Evolutionary conservation across 345 rosid species (phyloP), one percentile per base, ranked within the genome.

Genomic region (Cochlearia excelsa): DNA sequence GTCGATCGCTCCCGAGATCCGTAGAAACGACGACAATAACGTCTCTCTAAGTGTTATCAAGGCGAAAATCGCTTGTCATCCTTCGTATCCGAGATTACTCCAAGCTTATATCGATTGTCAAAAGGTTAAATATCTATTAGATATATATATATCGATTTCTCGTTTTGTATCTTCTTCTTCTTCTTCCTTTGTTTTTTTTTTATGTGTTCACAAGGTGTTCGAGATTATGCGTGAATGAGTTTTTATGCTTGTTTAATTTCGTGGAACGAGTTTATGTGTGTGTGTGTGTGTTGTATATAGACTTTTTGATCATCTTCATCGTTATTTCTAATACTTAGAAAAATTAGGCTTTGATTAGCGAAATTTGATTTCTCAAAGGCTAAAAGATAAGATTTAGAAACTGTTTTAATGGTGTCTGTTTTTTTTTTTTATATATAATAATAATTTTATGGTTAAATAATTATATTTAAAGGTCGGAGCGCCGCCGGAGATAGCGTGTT

Each of bases 61-160:
- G 70, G 74, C 88, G 2, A 89, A 77, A 74, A 89, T 93, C 77
- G 95, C 87, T 54, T 76, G 73, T 38, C 99, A 93, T 77, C 97
- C 97, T 40, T 78, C 42, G n/a, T 93, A 93, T 68, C 92, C 92
- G 39, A 86, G 95, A 16, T 75, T 93, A 68, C 88, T 89, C 23
- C 78, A 84, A 48, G 90, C 96, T 9, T 93, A 87, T 70, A 78
- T 89, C 53, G 92, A 93, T 73, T 93, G 97, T 73, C 99, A 89
- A 73, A 93, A 93, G 99, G 99, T 93, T 70, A 26, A 8, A 46
- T 10, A 7, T 43, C 5, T 4, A 8, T 9, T 31, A 9, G 9
- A 41, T 11, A 45, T 28, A 5, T 6, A 41, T 9, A 6, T 30
- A 30, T 38, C 16, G 50, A 7, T 56, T 57, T 57, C 23, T 30